phyloP scores from a whole-genome alignment of 2,329 filamentous ascomycete species.

The Ceratocystis eucalypticola region DNA sequence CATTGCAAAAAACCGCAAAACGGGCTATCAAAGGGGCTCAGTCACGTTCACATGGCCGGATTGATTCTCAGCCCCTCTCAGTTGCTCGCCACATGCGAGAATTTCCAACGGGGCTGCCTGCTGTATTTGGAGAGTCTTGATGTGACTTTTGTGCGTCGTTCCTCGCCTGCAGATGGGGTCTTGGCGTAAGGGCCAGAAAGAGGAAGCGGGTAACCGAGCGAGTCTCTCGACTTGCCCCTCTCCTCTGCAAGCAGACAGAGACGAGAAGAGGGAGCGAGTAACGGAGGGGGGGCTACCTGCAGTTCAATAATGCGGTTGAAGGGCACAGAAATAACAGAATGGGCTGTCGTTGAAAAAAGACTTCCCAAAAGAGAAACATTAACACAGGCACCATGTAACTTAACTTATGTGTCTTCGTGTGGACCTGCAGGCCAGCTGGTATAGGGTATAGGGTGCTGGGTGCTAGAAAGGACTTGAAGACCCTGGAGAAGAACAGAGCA shows the following conservation, averaged over 20 bases:
- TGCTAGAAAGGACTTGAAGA: not conserved
- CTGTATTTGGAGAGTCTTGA: too few species aligned
- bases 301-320: not conserved
- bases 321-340: not conserved
- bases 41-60: too few species aligned
- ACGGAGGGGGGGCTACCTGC: not conserved
- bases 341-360: not conserved
- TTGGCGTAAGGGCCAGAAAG: not conserved
- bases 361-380: slow-evolving; percentile 1
- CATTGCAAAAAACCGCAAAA: too few species aligned
- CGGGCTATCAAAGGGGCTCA: too few species aligned
- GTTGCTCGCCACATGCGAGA: not conserved
- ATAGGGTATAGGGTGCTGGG: not conserved
- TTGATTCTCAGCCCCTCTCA: not conserved
- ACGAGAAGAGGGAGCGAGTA: too few species aligned
- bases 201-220: not conserved
- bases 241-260: too few species aligned
- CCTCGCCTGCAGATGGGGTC: not conserved
- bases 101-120: too few species aligned
- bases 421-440: not conserved
- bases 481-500: not conserved
- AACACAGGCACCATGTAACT: not conserved
- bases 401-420: too few species aligned
- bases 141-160: not conserved
- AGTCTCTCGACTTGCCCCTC: too few species aligned